phyloP scores from a whole-genome alignment of 2,329 filamentous ascomycete genomes.

The Bipolaris oryzae region DNA sequence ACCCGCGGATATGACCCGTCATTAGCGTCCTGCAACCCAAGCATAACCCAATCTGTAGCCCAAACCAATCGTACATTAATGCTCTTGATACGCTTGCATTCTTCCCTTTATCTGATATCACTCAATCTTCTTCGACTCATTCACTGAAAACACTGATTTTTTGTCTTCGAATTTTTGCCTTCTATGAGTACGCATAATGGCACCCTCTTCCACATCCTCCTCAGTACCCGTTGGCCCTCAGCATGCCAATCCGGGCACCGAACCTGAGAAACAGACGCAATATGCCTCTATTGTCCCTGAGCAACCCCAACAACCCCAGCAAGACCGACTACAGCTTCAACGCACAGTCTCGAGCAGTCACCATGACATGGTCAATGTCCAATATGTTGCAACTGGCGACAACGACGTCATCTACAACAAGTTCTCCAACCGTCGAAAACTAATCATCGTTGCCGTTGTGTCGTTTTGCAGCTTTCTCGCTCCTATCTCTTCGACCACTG shows the following conservation, averaged over 20 bases:
- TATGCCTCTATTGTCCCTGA: slow-evolving; percentile 40
- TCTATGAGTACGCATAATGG: slow-evolving; percentile 41
- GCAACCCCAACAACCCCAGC: slow-evolving; percentile 14
- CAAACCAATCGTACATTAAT: slow-evolving; percentile 13
- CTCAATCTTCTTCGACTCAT: neutral
- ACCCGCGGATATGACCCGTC: slow-evolving; percentile 22
- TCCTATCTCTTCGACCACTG: slow-evolving; percentile 74
- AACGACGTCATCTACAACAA: slow-evolving; percentile 66
- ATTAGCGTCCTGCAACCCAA: slow-evolving; percentile 17
- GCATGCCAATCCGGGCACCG: slow-evolving; percentile 3
- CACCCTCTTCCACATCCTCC: slow-evolving; percentile 27
- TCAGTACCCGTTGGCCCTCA: slow-evolving; percentile 25
- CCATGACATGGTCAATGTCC: slow-evolving; percentile 40
- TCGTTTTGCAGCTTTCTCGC: slow-evolving; percentile 78
- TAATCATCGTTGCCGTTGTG: slow-evolving; percentile 69
- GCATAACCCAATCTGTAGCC: slow-evolving; percentile 21
- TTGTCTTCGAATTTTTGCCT: slow-evolving; percentile 14
- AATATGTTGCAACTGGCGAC: slow-evolving; percentile 39
- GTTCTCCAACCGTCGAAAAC: slow-evolving; percentile 67
- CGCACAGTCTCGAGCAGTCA: slow-evolving; percentile 41
- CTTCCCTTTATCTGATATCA: neutral
- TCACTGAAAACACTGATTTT: neutral
- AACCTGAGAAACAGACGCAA: slow-evolving; percentile 34
- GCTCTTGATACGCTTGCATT: slow-evolving; percentile 13
- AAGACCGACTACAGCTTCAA: slow-evolving; percentile 35